Conservation (phyloP, 176 grass and related monocot species). For the Rhipidocladum racemiflorum region DNA sequence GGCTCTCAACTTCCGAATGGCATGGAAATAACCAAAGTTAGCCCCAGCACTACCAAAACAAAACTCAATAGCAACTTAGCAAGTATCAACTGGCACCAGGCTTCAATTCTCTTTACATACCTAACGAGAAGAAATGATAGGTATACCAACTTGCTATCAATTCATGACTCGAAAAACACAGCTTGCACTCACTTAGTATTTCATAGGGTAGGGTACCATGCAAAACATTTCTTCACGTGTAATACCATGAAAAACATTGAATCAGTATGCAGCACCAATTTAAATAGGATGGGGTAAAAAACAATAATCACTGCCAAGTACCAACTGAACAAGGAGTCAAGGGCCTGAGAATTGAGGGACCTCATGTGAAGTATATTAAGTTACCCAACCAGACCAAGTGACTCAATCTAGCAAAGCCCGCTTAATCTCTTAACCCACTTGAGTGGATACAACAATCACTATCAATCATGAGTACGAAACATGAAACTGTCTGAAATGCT, state of each 20-base stretch:
- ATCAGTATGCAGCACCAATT: background rate
- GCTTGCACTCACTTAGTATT: background rate
- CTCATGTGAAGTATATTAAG: background rate
- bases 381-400: background rate
- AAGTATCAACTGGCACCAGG: background rate
- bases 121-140: background rate
- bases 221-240: background rate
- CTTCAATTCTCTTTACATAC: slow-evolving; percentile 3
- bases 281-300: background rate
- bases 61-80: background rate
- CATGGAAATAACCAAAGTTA: slow-evolving; percentile 1
- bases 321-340: background rate
- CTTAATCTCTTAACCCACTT: background rate
- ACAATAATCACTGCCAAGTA: background rate
- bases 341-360: background rate
- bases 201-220: background rate
- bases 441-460: background rate
- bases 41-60: background rate
- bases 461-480: background rate
- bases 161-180: background rate
- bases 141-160: background rate
- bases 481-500: background rate
- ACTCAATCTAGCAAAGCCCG: background rate
- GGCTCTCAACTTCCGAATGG: background rate
- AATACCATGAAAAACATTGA: background rate